Evolutionary conservation across 371 early-diverging fungal species (phyloP).

Genomic region (Haplosporangium sp.): DNA sequence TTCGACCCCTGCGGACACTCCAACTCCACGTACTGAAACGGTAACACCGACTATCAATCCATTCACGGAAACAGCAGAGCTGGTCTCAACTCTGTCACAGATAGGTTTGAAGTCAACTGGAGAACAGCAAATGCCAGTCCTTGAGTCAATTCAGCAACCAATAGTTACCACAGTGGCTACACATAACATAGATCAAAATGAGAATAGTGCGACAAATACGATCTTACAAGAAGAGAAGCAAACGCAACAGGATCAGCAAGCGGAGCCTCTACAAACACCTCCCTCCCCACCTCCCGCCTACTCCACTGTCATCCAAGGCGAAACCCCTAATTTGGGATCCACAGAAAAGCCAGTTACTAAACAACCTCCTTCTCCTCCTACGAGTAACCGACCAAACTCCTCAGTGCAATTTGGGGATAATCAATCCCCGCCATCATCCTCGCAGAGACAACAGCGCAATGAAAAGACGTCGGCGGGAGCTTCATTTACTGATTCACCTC

Average conservation of each 20-base stretch:
- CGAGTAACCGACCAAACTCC: neutral
- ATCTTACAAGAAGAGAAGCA: neutral
- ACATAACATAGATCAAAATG: neutral
- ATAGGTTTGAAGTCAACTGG: neutral
- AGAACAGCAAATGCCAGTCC: neutral
- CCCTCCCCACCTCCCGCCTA: constrained; percentile 1
- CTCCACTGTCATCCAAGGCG: neutral
- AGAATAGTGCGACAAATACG: neutral
- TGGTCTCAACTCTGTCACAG: neutral
- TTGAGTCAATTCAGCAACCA: neutral
- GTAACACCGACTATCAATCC: neutral
- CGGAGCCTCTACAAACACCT: neutral
- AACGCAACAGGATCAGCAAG: constrained; percentile 1
- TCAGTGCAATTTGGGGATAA: neutral
- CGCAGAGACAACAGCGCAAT: neutral
- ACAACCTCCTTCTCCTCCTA: neutral
- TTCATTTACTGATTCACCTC: neutral
- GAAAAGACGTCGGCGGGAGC: neutral
- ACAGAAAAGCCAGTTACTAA: neutral
- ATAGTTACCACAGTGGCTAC: neutral
- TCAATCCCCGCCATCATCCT: neutral
- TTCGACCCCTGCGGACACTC: neutral
- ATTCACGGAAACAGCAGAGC: too few relatives aligned
- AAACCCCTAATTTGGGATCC: neutral
- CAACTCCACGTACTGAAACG: neutral